Base-by-base conservation (phyloP, 2,329 filamentous ascomycete genomes). In the Cryoendolithus antarcticus region DNA sequence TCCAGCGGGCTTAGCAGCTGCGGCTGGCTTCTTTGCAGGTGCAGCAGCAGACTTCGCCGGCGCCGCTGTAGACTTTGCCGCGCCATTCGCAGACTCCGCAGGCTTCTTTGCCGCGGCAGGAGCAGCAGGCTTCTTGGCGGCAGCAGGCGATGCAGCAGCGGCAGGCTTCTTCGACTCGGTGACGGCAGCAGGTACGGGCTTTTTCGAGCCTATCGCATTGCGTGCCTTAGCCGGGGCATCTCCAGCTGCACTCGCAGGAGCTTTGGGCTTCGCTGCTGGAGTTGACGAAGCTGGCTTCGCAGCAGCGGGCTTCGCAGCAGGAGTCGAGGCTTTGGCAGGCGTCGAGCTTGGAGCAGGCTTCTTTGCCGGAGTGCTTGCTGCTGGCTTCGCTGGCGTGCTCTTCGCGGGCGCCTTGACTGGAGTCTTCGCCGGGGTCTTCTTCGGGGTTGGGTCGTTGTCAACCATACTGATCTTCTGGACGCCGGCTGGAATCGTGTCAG, bases 401-500 rank as follows among this genome's bases (percentile, higher is more conserved):
- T 35, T 31, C 10, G 40, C 36, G 4, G 47, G 43, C 6, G 41
- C 32, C 15, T 35, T 40, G 34, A 32, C 30, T 15, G 30, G 30
- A 11, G 37, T 30, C 39, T 41, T 41, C 24, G 32, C 13, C 28
- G 45, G 41, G 11, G 38, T 35, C 39, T 47, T 48, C 39, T 52
- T 50, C 2, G 47, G 38, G 3, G 45, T 31, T 24, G 37, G 27
- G 31, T 56, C 55, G 44, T 56, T 57, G 49, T 58, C 54, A 28
- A 57, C 51, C 52, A 58, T 56, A 33, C 39, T 54, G 47, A 58
- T 58, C 39, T 53, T 53, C 12, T 45, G 42, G 42, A 55, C 49
- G 34, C 53, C 47, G 34, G 43, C 52, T 53, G 40, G 38, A 4
- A 28, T 13, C n/a, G 24, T n/a, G 15, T 37, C 33, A n/a, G 30